Evolutionary conservation across 805 yeast species (phyloP).

Genomic region (Ogataea methylovora): DNA sequence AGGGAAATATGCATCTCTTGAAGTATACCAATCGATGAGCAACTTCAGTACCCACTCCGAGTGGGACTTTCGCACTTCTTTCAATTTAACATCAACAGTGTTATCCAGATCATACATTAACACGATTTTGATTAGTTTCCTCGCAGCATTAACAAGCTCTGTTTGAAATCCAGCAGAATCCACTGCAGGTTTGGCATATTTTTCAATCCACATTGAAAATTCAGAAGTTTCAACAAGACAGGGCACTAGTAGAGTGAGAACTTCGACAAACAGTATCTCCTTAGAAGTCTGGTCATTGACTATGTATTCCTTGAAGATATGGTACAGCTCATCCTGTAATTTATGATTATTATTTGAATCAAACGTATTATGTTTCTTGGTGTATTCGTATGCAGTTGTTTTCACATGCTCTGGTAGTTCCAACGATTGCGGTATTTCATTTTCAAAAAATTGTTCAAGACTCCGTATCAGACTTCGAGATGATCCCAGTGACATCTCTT

Average conservation of each 20-base stretch:
- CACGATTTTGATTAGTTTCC: conserved; percentile 4
- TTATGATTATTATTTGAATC: conserved; percentile 22
- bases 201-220: conserved; percentile 40
- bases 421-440: neutral
- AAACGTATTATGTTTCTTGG: conserved; percentile 28
- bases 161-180: conserved; percentile 50
- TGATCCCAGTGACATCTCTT: conserved; percentile 5
- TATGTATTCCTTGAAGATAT: conserved; percentile 26
- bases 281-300: conserved; percentile 21
- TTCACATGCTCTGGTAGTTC: conserved; percentile 1
- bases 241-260: conserved; percentile 27
- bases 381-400: conserved; percentile 5
- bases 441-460: conserved; percentile 3
- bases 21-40: conserved; percentile 14
- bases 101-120: conserved; percentile 1
- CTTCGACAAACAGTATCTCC: conserved; percentile 32
- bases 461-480: conserved; percentile 4
- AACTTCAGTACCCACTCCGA: conserved; percentile 10
- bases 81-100: conserved; percentile 5
- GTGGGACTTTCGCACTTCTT: conserved; percentile 5
- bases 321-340: conserved; percentile 29
- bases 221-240: conserved; percentile 24
- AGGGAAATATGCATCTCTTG: too few relatives aligned
- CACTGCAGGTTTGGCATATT: conserved; percentile 41
- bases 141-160: conserved; percentile 13